A percentile compares a stretch with the other conserved stretches of the same genome.
Conservation (phyloP, 139 green algal species). For the Coelastrella sp. region DNA sequence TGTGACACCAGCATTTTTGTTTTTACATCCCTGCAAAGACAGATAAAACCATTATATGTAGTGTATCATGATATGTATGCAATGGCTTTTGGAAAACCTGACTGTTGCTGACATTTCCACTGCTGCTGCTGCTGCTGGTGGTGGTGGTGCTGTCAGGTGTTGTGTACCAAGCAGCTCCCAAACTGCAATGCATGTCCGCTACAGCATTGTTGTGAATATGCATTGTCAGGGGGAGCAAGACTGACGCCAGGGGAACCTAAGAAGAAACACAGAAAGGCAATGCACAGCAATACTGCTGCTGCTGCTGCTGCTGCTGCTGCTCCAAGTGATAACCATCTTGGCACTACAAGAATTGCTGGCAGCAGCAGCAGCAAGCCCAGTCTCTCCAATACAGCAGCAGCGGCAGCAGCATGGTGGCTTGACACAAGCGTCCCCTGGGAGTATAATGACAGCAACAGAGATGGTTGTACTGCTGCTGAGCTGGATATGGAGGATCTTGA, state of each 20-base stretch:
- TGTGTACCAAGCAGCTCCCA: constrained; percentile 81
- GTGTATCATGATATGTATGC: too few species aligned
- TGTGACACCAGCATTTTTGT: too few species aligned
- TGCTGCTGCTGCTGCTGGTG: neutral
- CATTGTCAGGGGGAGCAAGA: constrained; percentile 35
- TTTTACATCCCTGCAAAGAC: too few species aligned
- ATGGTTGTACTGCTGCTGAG: neutral
- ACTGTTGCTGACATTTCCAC: neutral
- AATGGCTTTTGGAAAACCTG: too few species aligned
- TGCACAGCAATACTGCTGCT: neutral
- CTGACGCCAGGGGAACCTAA: constrained; percentile 3
- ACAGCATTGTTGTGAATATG: constrained; percentile 55
- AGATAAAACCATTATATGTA: too few species aligned
- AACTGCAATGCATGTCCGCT: constrained; percentile 87
- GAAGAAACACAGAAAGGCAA: neutral
- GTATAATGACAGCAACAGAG: constrained; percentile 1
- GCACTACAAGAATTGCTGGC: neutral
- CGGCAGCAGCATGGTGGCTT: constrained; percentile 21
- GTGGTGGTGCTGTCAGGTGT: constrained; percentile 35
- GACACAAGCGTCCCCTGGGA: neutral
- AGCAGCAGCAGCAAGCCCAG: constrained; percentile 19
- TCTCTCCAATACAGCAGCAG: neutral
- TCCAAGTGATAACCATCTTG: neutral
- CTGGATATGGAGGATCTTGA: constrained; percentile 24
- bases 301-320: constrained; percentile 14